phyloP scores from a whole-genome alignment of 2,329 filamentous ascomycete species.

The Dothideomycetes sp. region DNA sequence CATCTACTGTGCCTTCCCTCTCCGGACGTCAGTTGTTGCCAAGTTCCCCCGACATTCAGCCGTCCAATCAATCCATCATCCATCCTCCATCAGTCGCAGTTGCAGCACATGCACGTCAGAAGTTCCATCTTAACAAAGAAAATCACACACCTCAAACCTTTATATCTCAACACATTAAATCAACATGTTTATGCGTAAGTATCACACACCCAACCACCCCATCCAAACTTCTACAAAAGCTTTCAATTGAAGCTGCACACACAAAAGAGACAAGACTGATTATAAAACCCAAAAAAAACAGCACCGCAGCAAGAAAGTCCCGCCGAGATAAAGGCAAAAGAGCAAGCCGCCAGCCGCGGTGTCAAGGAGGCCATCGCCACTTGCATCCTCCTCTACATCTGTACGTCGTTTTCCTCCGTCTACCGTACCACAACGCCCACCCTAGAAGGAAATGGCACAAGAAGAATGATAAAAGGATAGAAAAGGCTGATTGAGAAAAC shows the following conservation, averaged over 20 bases:
- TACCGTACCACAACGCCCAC: too few species aligned
- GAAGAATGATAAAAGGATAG: too few species aligned
- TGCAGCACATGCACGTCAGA: too few species aligned
- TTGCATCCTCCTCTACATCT: slow-evolving; percentile 62
- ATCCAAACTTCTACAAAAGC: too few species aligned
- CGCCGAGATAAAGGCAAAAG: slow-evolving; percentile 58
- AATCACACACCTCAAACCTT: neutral
- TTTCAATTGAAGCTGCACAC: too few species aligned
- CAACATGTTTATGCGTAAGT: neutral
- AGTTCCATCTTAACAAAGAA: neutral
- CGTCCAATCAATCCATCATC: too few species aligned
- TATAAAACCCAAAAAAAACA: slow-evolving; percentile 20
- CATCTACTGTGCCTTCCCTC: too few species aligned
- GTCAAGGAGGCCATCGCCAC: slow-evolving; percentile 57
- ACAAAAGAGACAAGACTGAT: neutral
- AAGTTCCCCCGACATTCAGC: neutral
- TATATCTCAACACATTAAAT: neutral
- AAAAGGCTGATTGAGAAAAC: too few species aligned
- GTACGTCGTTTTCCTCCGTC: slow-evolving; percentile 39
- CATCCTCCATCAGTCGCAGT: too few species aligned
- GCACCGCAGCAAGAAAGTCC: slow-evolving; percentile 59
- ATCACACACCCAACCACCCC: too few species aligned
- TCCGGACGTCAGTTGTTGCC: neutral
- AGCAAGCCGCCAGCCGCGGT: slow-evolving; percentile 55
- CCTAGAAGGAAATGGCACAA: too few species aligned